phyloP scores from a whole-genome alignment of 768 basidiomycete genomes.

The Boletus bicolor region DNA sequence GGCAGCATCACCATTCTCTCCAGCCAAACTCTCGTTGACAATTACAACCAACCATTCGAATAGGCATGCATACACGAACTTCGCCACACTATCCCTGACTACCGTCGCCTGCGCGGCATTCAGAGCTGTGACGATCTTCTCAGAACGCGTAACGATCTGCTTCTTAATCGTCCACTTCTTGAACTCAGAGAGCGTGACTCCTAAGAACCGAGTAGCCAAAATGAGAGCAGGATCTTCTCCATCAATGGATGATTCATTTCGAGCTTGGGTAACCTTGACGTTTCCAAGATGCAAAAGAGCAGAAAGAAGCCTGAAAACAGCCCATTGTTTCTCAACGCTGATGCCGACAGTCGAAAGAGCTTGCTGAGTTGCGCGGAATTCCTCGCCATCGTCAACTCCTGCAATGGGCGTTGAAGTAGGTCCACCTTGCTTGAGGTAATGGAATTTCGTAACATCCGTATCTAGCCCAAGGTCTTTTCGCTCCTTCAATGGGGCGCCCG shows the following conservation, averaged over 20 bases:
- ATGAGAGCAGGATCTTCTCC: slow-evolving; percentile 79
- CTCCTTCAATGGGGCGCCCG: slow-evolving; percentile 93
- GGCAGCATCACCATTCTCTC: slow-evolving; percentile 90
- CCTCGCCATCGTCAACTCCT: slow-evolving; percentile 95
- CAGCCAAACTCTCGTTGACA: slow-evolving; percentile 94
- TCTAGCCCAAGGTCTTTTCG: slow-evolving; percentile 93
- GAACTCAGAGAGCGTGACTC: slow-evolving; percentile 87
- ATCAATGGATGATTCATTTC: slow-evolving; percentile 80
- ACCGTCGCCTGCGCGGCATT: slow-evolving; percentile 87
- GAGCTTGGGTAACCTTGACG: slow-evolving; percentile 79
- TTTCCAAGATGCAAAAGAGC: slow-evolving; percentile 97
- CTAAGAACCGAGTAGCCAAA: slow-evolving; percentile 84
- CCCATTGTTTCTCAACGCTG: slow-evolving; percentile 97
- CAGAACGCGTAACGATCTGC: slow-evolving; percentile 89
- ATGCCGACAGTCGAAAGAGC: slow-evolving; percentile 97
- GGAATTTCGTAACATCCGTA: slow-evolving; percentile 80
- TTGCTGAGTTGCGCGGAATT: slow-evolving; percentile 90
- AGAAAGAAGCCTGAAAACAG: slow-evolving; percentile 90
- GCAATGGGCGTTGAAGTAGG: slow-evolving; percentile 79
- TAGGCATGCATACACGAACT: slow-evolving; percentile 97
- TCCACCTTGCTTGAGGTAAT: slow-evolving; percentile 92
- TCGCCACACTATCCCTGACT: slow-evolving; percentile 94
- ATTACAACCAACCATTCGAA: slow-evolving; percentile 99
- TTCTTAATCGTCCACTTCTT: slow-evolving; percentile 99
- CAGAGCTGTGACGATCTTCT: slow-evolving; percentile 90